Evolutionary conservation across 805 yeast species (phyloP), one percentile per base, ranked within the genome.

Genomic region (Ogataea thermomethanolica): DNA sequence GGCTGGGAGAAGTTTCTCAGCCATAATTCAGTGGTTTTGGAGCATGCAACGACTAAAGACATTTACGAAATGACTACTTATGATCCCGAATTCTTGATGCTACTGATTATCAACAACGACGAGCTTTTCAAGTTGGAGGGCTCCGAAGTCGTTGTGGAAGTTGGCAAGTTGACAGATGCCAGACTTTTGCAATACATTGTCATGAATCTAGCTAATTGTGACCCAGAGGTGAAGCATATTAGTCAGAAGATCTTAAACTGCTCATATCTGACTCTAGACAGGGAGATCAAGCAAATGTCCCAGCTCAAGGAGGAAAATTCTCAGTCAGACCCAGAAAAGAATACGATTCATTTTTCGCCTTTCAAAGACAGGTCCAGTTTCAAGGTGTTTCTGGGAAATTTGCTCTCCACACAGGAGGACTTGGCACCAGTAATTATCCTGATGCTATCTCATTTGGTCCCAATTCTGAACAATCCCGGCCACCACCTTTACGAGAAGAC

Each of bases 401-500:
- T 74, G 17, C 51, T 76, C 34, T 58, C 62, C 50, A 67, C 75
- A 0, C 56, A 49, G 37, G 45, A 44, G 3, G 56, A 52, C 1
- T 34, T 73, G 5, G 53, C 79, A 0, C 71, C 80, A 3, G 46
- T 82, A 12, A 65, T 80, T n/a, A 74, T 83, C 62, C 63, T 69
- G 12, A 56, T 78, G 39, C 59, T 81, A 28, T 73, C 87, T 1
- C 71, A 74, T 37, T 56, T 88, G 27, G 63, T 78, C 4, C 74
- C 77, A 3, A 66, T 86, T 2, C 57, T 86, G 43, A 58, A 70
- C 5, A 78, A 81, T 45, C 96, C 97, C 0, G 77, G 80, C 0
- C 91, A 86, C 46, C 73, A 71, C 50, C 58, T 91, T 14, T 85
- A 82, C 59, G 96, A 89, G 47, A 77, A 78, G 49, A 76, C 78